Percentiles rank a stretch among this genome's conserved stretches.
Conservation (phyloP, 2,329 filamentous ascomycete genomes). For the Colletotrichum liaoningense region DNA sequence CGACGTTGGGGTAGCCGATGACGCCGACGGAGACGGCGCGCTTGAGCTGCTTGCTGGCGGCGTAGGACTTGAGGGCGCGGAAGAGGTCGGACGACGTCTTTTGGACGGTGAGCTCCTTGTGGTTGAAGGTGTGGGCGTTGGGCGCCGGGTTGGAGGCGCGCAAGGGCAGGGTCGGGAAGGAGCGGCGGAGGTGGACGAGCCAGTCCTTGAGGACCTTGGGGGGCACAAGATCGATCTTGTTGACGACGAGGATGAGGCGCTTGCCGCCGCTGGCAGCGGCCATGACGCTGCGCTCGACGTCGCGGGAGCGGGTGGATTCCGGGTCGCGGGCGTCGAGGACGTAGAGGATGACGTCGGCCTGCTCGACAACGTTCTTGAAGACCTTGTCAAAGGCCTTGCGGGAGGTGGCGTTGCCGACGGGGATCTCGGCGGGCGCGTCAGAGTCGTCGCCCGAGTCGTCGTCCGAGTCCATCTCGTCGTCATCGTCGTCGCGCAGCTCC, state of each 20-base stretch:
- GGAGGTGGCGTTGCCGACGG: constrained; percentile 70
- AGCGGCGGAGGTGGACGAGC: constrained; percentile 86
- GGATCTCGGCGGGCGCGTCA: constrained; percentile 64
- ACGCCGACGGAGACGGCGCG: constrained; percentile 91
- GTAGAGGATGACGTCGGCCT: constrained; percentile 91
- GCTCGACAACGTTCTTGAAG: constrained; percentile 92
- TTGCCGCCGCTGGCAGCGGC: constrained; percentile 86
- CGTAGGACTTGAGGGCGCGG: constrained; percentile 89
- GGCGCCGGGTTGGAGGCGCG: constrained; percentile 84
- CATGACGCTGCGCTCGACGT: constrained; percentile 92
- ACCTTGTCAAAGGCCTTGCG: constrained; percentile 93
- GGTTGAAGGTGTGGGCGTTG: constrained; percentile 92
- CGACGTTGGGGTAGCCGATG: constrained; percentile 95
- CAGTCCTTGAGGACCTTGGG: constrained; percentile 84
- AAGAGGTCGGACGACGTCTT: constrained; percentile 88
- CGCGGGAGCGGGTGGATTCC: constrained; percentile 88
- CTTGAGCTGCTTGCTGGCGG: constrained; percentile 85
- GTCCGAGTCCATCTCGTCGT: constrained; percentile 58
- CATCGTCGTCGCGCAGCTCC: constrained; percentile 69
- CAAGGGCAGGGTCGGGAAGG: constrained; percentile 91
- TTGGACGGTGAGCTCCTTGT: constrained; percentile 88
- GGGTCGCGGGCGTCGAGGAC: constrained; percentile 93
- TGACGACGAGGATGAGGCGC: constrained; percentile 89
- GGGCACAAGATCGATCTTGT: constrained; percentile 95
- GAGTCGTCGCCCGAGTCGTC: constrained; percentile 65